Conservation (phyloP, 2,329 filamentous ascomycete species). For the Helotiales sp. region DNA sequence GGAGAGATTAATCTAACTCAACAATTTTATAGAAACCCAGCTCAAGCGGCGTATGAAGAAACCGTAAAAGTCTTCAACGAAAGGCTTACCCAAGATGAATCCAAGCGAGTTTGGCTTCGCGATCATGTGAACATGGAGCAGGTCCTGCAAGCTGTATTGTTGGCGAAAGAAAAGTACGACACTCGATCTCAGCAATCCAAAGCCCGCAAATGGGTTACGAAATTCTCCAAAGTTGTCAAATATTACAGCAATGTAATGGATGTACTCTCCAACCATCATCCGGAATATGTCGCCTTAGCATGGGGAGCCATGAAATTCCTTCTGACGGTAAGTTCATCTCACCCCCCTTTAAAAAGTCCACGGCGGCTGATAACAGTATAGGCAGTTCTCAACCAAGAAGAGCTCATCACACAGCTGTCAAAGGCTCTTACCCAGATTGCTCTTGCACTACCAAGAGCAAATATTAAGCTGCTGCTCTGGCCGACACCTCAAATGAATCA, state of each 20-base stretch:
- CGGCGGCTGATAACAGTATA: background rate
- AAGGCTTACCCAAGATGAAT: slow-evolving; percentile 1
- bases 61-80: slow-evolving; percentile 1
- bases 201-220: background rate
- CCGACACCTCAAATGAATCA: slow-evolving; percentile 12
- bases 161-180: background rate
- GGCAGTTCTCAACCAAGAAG: slow-evolving; percentile 21
- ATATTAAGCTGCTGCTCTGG: slow-evolving; percentile 9
- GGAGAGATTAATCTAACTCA: too few relatives aligned
- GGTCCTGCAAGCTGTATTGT: background rate
- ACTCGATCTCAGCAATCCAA: background rate
- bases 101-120: background rate
- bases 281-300: slow-evolving; percentile 10
- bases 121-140: background rate
- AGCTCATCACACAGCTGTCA: slow-evolving; percentile 14
- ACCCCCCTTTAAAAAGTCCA: background rate
- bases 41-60: slow-evolving; percentile 1
- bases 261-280: slow-evolving; percentile 8
- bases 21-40: background rate
- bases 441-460: slow-evolving; percentile 9
- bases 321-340: slow-evolving; percentile 19
- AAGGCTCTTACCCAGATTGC: slow-evolving; percentile 15
- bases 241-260: slow-evolving; percentile 9
- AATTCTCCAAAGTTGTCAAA: background rate
- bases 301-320: slow-evolving; percentile 21